Conservation (phyloP, 306 rosid species). For the Fagus sylvatica region DNA sequence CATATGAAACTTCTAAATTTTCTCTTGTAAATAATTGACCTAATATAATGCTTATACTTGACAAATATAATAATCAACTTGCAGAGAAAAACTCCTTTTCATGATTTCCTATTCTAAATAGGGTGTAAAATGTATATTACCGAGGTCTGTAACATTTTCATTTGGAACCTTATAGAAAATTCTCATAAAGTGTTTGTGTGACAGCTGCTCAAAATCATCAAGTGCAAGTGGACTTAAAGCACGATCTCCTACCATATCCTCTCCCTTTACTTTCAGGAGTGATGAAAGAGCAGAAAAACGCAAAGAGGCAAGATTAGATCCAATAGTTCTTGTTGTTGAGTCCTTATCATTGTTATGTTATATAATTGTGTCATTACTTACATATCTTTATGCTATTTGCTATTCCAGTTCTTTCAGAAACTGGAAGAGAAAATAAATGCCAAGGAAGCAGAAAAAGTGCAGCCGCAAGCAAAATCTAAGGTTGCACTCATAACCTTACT, state of each 20-base stretch:
- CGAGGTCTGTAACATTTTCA: background rate
- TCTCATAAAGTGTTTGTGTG: conserved; percentile 20
- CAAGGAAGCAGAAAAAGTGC: conserved; percentile 55
- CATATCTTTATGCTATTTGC: conserved; percentile 19
- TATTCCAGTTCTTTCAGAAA: conserved; percentile 67
- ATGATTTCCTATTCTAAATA: background rate
- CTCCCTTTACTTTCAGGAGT: conserved; percentile 76
- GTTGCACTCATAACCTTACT: conserved; percentile 33
- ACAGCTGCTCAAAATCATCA: conserved; percentile 51
- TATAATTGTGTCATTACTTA: background rate
- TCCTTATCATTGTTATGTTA: conserved; percentile 9
- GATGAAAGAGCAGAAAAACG: conserved; percentile 92
- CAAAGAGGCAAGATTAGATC: conserved; percentile 66
- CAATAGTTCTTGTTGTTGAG: conserved; percentile 3
- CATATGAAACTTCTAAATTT: background rate
- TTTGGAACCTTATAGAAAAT: conserved; percentile 13
- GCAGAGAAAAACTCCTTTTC: background rate
- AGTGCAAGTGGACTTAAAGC: conserved; percentile 42
- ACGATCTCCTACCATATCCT: conserved; percentile 39
- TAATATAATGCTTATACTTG: background rate
- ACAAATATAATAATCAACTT: conserved; percentile 11
- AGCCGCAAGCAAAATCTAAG: conserved; percentile 50
- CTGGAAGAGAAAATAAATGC: conserved; percentile 52
- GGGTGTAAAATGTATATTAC: background rate
- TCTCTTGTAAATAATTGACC: background rate